A percentile compares a stretch with the other conserved stretches of the same genome.
Evolutionary conservation across 2,329 filamentous ascomycete species (phyloP).

Genomic region (Epichloe coenophiala): DNA sequence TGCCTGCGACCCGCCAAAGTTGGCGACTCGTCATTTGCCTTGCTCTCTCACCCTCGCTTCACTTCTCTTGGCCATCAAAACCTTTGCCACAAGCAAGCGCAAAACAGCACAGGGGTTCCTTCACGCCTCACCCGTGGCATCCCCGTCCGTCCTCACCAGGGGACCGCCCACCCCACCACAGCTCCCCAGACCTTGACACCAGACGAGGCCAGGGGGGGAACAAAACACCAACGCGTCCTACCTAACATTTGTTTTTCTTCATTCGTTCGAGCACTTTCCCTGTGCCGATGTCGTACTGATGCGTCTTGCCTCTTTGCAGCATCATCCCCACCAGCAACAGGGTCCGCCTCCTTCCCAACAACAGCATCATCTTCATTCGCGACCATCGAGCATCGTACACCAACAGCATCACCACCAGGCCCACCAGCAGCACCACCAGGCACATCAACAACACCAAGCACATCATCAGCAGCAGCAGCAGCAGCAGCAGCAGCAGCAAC

Average conservation of each 20-base stretch:
- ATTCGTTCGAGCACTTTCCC: slow-evolving; percentile 20
- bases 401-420: slow-evolving; percentile 34
- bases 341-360: slow-evolving; percentile 51
- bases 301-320: slow-evolving; percentile 52
- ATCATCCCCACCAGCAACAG: slow-evolving; percentile 62
- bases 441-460: slow-evolving; percentile 48
- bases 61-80: neutral
- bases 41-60: neutral
- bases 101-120: slow-evolving; percentile 22
- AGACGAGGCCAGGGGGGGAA: slow-evolving; percentile 25
- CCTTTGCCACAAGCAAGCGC: slow-evolving; percentile 14
- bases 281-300: slow-evolving; percentile 37
- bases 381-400: slow-evolving; percentile 59
- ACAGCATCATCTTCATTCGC: slow-evolving; percentile 51
- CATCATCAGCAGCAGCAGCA: slow-evolving; percentile 32
- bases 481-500: slow-evolving; percentile 43
- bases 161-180: slow-evolving; percentile 22
- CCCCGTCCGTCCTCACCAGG: slow-evolving; percentile 21
- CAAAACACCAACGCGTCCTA: slow-evolving; percentile 38
- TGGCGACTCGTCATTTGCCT: neutral
- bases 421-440: slow-evolving; percentile 42
- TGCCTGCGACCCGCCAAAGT: neutral
- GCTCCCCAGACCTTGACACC: slow-evolving; percentile 31
- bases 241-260: slow-evolving; percentile 26
- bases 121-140: slow-evolving; percentile 35